Conservation (phyloP, 1,139 yeast genomes). For the Yamadazyma dushanensis region DNA sequence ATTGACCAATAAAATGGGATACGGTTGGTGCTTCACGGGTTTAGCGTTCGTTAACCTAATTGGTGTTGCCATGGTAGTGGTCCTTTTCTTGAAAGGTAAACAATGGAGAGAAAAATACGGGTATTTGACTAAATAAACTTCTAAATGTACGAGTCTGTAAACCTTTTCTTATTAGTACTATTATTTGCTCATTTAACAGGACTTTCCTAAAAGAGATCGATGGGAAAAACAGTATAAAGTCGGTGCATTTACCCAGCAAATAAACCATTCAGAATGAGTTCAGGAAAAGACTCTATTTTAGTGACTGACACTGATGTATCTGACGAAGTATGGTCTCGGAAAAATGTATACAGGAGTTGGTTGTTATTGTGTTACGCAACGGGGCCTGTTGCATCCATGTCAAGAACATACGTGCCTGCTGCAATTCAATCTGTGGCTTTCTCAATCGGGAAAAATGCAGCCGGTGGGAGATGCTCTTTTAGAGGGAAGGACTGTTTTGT, state of each 20-base stretch:
- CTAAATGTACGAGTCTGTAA: background rate
- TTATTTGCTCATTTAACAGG: background rate
- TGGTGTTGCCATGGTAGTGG: constrained; percentile 23
- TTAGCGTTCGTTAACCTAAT: constrained; percentile 43
- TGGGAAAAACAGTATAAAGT: background rate
- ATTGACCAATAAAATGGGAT: constrained; percentile 45
- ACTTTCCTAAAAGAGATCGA: background rate
- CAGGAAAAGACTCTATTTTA: background rate
- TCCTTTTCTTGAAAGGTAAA: constrained; percentile 19
- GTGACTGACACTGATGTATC: background rate
- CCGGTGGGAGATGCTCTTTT: constrained; percentile 25
- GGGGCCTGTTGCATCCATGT: constrained; percentile 45
- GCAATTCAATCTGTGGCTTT: constrained; percentile 41
- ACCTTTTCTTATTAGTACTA: constrained; percentile 1
- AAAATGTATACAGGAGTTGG: constrained; percentile 29
- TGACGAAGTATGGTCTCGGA: constrained; percentile 19
- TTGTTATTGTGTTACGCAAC: constrained; percentile 29
- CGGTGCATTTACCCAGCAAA: too few species aligned
- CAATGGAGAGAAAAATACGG: constrained; percentile 7
- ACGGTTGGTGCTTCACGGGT: constrained; percentile 63
- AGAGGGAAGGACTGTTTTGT: constrained; percentile 43
- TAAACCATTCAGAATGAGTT: background rate
- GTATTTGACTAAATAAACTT: constrained; percentile 5
- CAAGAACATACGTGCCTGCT: constrained; percentile 45
- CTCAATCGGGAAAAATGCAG: constrained; percentile 28